Base-by-base conservation (phyloP, 2,329 filamentous ascomycete genomes). In the Lachnellula hyalina region DNA sequence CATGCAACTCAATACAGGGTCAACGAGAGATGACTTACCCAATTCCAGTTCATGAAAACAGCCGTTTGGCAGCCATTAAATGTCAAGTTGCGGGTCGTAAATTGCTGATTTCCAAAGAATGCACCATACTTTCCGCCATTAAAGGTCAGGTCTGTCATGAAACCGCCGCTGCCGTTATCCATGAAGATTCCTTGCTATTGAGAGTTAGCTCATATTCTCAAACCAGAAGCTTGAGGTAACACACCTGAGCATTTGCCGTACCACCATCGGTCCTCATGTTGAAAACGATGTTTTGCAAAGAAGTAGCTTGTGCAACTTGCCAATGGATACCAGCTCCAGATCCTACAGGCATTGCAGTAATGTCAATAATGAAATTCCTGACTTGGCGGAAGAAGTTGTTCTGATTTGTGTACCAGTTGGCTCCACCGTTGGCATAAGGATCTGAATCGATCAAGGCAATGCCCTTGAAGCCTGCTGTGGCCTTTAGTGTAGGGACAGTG, bases 1-100 rank as follows among this genome's bases (percentile, higher is more conserved):
- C 23, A 25, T 25, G 23, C 23, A 25, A 25, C 23, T 25, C 23
- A 25, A 25, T 25, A 25, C 23, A 5, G 23, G 23, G 23, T 25
- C 23, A 25, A 38, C 12, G 36, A 38, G n/a, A 5, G 15, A 44
- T 17, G 19, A 40, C 58, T 57, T 52, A 60, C 61, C 90, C 90
- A 96, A 75, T 93, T 89, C 90, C 90, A 96, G 77, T 91, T 91
- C 84, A 94, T 87, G 74, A 82, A 90, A 60, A 96, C 84, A 58
- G 88, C 90, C 2, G 89, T 95, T 67, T 89, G 80, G 76, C 88
- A 92, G 71, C 82, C 79, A 70, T 88, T 89, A 79, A 95, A 95
- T 36, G 80, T 87, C 69, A 94, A 68, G 72, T 95, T 94, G 62
- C 90, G 86, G 28, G 85, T 86, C 40, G 89, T 93, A 72, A 93